Percentiles rank a stretch among this genome's conserved stretches.
These are phyloP conservation scores for Verticillium longisporum DNA, from an alignment of 2,329 filamentous ascomycete species.

Conservation along the genomic window DNA sequence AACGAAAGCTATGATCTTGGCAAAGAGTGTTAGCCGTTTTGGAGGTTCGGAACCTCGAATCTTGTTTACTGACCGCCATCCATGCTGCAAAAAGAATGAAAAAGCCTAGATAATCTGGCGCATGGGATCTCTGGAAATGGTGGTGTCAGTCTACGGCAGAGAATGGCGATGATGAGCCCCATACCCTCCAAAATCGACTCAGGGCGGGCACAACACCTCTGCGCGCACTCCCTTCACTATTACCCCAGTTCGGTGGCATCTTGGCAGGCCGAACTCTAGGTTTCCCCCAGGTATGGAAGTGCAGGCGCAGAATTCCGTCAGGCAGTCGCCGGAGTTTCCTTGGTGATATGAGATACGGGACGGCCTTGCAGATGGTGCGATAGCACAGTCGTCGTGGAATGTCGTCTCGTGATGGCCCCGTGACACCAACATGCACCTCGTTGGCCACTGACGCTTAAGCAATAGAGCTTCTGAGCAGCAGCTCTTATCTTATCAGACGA, in stretches of 20 bases:
- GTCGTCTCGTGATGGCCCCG: background rate
- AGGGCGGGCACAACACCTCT: slow-evolving; percentile 22
- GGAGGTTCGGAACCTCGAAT: background rate
- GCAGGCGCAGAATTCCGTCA: background rate
- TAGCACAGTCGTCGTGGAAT: background rate
- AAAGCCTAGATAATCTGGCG: slow-evolving; percentile 81
- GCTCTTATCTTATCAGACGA: slow-evolving; percentile 4
- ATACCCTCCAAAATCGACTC: slow-evolving; percentile 41
- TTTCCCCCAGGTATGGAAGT: slow-evolving; percentile 16
- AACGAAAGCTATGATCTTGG: slow-evolving; percentile 59
- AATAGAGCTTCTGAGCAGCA: background rate
- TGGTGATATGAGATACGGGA: no score
- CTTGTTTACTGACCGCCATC: slow-evolving; percentile 40
- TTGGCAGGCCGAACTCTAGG: slow-evolving; percentile 34
- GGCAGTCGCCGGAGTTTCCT: background rate
- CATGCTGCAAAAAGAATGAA: slow-evolving; percentile 62
- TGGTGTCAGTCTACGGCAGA: background rate
- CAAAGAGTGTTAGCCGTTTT: background rate
- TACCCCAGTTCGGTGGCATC: slow-evolving; percentile 27
- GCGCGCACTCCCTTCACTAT: slow-evolving; percentile 7
- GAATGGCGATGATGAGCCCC: background rate
- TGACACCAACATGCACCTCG: background rate
- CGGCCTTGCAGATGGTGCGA: no score
- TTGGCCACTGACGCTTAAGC: background rate
- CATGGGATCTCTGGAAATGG: slow-evolving; percentile 65